Conservation (phyloP, 805 yeast species). For the Saccharomycopsis selenospora region DNA sequence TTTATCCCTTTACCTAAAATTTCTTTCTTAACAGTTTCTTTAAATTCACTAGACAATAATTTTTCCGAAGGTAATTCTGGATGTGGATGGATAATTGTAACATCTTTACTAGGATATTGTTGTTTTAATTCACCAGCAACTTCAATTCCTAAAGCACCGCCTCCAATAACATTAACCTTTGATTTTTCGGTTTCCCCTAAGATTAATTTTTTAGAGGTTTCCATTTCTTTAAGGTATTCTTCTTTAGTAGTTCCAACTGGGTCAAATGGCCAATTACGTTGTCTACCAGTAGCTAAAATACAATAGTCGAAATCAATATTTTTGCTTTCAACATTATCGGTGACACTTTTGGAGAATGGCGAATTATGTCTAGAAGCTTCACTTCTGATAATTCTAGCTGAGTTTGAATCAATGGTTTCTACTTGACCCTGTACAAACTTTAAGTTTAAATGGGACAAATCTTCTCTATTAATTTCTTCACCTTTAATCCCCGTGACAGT, state of each 20-base stretch:
- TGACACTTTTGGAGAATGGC: conserved; percentile 12
- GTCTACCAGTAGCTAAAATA: conserved; percentile 42
- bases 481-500: conserved; percentile 3
- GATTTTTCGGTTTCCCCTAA: conserved; percentile 22
- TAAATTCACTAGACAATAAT: conserved; percentile 24
- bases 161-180: conserved; percentile 42
- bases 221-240: conserved; percentile 38
- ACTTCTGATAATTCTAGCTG: conserved; percentile 21
- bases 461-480: neutral
- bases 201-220: conserved; percentile 29
- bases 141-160: conserved; percentile 48
- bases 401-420: conserved; percentile 23
- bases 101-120: conserved; percentile 32
- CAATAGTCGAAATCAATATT: conserved; percentile 36
- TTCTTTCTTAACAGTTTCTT: conserved; percentile 16
- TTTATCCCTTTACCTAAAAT: conserved; percentile 23
- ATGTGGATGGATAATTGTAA: conserved; percentile 38
- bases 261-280: conserved; percentile 48
- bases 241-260: conserved; percentile 38
- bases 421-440: conserved; percentile 21
- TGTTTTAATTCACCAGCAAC: conserved; percentile 41
- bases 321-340: conserved; percentile 6
- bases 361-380: conserved; percentile 23
- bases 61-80: conserved; percentile 35
- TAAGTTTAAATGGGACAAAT: conserved; percentile 7